phyloP scores from a whole-genome alignment of 345 rosid species.

The Euphorbia pulcherrima region DNA sequence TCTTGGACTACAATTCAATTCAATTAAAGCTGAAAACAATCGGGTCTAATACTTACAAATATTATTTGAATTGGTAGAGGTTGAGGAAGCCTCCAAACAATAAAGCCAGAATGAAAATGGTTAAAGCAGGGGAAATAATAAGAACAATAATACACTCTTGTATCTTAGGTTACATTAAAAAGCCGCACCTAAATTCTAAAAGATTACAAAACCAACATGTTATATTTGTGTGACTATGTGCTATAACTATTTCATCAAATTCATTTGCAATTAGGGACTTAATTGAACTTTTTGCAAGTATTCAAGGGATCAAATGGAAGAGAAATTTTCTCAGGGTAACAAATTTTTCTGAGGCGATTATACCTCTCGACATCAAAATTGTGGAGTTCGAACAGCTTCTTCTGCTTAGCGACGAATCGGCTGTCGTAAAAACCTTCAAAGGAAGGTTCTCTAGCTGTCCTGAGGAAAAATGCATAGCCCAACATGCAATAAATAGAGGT shows the following conservation, averaged over 20 bases:
- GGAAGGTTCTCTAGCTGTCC: constrained; percentile 78
- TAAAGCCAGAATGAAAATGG: too few relatives aligned
- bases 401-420: constrained; percentile 63
- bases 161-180: constrained; percentile 3
- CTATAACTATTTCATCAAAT: neutral
- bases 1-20: too few relatives aligned
- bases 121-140: too few relatives aligned
- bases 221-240: neutral
- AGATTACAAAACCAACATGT: constrained; percentile 1
- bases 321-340: constrained; percentile 21
- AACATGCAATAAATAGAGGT: constrained; percentile 71
- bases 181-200: constrained; percentile 29
- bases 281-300: neutral
- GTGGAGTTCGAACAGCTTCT: constrained; percentile 42
- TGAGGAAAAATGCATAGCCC: constrained; percentile 75
- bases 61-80: too few relatives aligned
- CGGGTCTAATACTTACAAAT: too few relatives aligned
- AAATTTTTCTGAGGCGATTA: constrained; percentile 43
- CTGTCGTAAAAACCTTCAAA: constrained; percentile 80
- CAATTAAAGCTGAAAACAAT: too few relatives aligned
- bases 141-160: neutral
- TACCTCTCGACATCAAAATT: constrained; percentile 59
- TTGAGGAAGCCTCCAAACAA: too few relatives aligned
- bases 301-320: constrained; percentile 10
- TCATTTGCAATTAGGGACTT: neutral